A percentile compares a stretch with the other conserved stretches of the same genome.
Conservation (phyloP, 768 basidiomycete genomes). For the Phylloporus arenicola region DNA sequence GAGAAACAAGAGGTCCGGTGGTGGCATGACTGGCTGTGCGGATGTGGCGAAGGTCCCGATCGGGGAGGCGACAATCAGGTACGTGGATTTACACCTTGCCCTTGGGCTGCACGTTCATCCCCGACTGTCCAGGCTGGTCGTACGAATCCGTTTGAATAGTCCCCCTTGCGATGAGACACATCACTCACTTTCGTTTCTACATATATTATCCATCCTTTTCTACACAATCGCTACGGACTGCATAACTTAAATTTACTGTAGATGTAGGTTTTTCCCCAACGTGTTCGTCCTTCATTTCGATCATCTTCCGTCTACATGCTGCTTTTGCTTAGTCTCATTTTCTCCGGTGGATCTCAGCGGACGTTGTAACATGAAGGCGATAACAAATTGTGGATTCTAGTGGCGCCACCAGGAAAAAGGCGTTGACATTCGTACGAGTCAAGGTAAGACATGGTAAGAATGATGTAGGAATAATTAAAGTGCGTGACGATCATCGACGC, state of each 20-base stretch:
- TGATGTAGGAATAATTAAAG: not conserved
- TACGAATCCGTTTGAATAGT: slow-evolving; percentile 56
- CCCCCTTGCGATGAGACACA: not conserved
- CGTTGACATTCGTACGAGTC: not conserved
- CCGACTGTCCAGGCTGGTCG: slow-evolving; percentile 52
- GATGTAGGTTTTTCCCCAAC: not conserved
- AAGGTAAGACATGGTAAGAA: not conserved
- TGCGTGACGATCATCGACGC: not conserved
- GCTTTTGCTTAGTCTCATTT: slow-evolving; percentile 13
- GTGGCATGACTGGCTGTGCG: slow-evolving; percentile 89
- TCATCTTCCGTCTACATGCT: slow-evolving; percentile 7
- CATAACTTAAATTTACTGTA: slow-evolving; percentile 6
- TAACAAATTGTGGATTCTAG: slow-evolving; percentile 15
- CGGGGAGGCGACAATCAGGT: slow-evolving; percentile 72
- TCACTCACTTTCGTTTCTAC: slow-evolving; percentile 4
- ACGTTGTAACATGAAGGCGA: slow-evolving; percentile 10
- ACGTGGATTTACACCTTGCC: slow-evolving; percentile 11
- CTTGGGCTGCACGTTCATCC: not conserved
- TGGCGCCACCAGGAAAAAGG: not conserved
- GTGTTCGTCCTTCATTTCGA: slow-evolving; percentile 3
- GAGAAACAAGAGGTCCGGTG: slow-evolving; percentile 45
- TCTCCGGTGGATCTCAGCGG: slow-evolving; percentile 4
- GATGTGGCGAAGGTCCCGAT: slow-evolving; percentile 69
- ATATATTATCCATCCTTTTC: slow-evolving; percentile 6
- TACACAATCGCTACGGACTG: slow-evolving; percentile 11